Conservation (phyloP, 2,329 filamentous ascomycete genomes). For the Ophiosphaerella korrae region DNA sequence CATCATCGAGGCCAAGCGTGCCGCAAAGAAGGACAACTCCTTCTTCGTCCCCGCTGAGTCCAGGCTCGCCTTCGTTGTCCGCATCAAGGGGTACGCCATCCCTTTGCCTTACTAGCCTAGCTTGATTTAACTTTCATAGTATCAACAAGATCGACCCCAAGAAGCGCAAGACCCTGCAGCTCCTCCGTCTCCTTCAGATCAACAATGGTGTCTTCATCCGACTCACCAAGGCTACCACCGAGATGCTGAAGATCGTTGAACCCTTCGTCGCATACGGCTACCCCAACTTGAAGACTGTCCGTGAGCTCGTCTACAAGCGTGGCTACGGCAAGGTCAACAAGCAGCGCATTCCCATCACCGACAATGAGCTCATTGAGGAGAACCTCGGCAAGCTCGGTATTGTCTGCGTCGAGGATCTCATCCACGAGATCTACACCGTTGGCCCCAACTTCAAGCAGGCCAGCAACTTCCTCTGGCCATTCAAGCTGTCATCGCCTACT, state of each 20-base stretch:
- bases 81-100: slow-evolving; percentile 86
- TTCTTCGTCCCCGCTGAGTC: slow-evolving; percentile 95
- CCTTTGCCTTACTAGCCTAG: too few relatives aligned
- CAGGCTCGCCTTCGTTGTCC: slow-evolving; percentile 97
- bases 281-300: slow-evolving; percentile 98
- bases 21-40: slow-evolving; percentile 88
- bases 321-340: slow-evolving; percentile 99
- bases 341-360: slow-evolving; percentile 94
- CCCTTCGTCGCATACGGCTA: slow-evolving; percentile 99
- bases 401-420: slow-evolving; percentile 98
- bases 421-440: slow-evolving; percentile 97
- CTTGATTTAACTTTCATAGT: slow-evolving; percentile 57
- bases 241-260: slow-evolving; percentile 98
- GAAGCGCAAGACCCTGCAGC: slow-evolving; percentile 99
- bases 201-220: slow-evolving; percentile 99
- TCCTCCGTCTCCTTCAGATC: slow-evolving; percentile 99
- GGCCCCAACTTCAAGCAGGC: slow-evolving; percentile 99
- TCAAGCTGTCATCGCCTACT: slow-evolving; percentile 99
- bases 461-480: slow-evolving; percentile 99
- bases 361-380: slow-evolving; percentile 98
- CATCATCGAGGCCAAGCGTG: slow-evolving; percentile 91
- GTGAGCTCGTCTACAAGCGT: slow-evolving; percentile 98
- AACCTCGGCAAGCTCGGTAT: slow-evolving; percentile 91
- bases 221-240: slow-evolving; percentile 94
- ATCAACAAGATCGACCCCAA: slow-evolving; percentile 99